Percentiles rank a stretch among this genome's conserved stretches.
phyloP scores from a whole-genome alignment of 495 filamentous ascomycete genomes.

The Aspergillus nidulans region DNA sequence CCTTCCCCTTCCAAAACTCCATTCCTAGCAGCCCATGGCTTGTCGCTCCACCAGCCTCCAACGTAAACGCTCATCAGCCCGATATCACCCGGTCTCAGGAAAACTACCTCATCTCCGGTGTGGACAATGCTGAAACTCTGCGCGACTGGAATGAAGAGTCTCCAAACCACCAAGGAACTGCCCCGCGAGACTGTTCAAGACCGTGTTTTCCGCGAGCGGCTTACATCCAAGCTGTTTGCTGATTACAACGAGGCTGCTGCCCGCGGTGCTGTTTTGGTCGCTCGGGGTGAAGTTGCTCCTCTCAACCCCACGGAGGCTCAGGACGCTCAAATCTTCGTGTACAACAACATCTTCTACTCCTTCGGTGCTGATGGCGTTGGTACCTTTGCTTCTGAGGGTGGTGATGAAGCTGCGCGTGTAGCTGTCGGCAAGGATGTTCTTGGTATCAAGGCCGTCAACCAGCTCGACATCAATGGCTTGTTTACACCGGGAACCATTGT shows the following conservation, averaged over 20 bases:
- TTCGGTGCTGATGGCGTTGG: constrained; percentile 97
- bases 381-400: constrained; percentile 93
- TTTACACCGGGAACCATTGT: constrained; percentile 96
- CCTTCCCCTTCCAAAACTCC: constrained; percentile 92
- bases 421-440: constrained; percentile 95
- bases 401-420: constrained; percentile 93
- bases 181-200: constrained; percentile 92
- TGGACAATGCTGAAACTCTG: constrained; percentile 88
- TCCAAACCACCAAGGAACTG: constrained; percentile 92
- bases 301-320: constrained; percentile 89
- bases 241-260: constrained; percentile 96
- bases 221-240: constrained; percentile 92
- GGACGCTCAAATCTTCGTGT: constrained; percentile 98
- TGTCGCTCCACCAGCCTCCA: constrained; percentile 61
- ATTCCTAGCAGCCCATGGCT: constrained; percentile 92
- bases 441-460: constrained; percentile 91
- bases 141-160: constrained; percentile 99
- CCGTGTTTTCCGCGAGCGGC: constrained; percentile 88
- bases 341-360: constrained; percentile 99
- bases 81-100: constrained; percentile 91
- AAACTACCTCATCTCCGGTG: constrained; percentile 80
- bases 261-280: constrained; percentile 88
- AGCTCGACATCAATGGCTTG: constrained; percentile 89
- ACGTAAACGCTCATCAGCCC: constrained; percentile 64
- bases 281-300: constrained; percentile 89